Percentiles rank a stretch among this genome's conserved stretches.
These are phyloP conservation scores for Ampelomyces quisqualis DNA, from an alignment of 2,329 filamentous ascomycete species.

Conservation along the genomic window DNA sequence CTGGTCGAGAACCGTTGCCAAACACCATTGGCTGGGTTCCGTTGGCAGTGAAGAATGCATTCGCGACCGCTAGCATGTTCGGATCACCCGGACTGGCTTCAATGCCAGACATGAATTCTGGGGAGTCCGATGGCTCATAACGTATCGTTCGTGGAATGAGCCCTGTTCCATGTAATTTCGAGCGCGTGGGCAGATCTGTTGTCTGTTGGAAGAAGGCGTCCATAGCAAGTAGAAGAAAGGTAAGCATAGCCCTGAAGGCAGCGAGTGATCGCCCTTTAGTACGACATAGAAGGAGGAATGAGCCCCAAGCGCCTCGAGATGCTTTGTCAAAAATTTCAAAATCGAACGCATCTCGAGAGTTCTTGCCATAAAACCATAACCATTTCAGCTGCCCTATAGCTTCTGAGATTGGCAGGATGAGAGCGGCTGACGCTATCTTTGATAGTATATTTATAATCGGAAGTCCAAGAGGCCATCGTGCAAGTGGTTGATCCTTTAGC, in stretches of 20 bases:
- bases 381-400: conserved; percentile 36
- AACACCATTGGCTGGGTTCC: conserved; percentile 8
- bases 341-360: conserved; percentile 21
- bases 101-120: neutral
- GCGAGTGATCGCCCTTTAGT: conserved; percentile 20
- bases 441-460: conserved; percentile 20
- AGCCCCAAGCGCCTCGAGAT: conserved; percentile 22
- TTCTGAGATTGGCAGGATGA: conserved; percentile 26
- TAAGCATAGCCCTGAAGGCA: conserved; percentile 19
- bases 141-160: conserved; percentile 2
- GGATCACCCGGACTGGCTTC: neutral
- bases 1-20: conserved; percentile 4
- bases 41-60: conserved; percentile 7
- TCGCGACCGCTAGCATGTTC: conserved; percentile 1
- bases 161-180: neutral
- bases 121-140: conserved; percentile 7
- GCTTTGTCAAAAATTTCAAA: conserved; percentile 36
- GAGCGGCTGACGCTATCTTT: conserved; percentile 24
- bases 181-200: conserved; percentile 8
- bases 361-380: conserved; percentile 22
- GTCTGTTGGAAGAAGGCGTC: conserved; percentile 35
- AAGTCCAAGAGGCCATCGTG: conserved; percentile 34
- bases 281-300: conserved; percentile 16
- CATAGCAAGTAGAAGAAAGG: conserved; percentile 17
- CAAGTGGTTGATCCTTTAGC: conserved; percentile 29